A percentile compares a stretch with the other conserved stretches of the same genome.
Conservation (phyloP, 208 protist species). For the Leishmania martiniquensis region DNA sequence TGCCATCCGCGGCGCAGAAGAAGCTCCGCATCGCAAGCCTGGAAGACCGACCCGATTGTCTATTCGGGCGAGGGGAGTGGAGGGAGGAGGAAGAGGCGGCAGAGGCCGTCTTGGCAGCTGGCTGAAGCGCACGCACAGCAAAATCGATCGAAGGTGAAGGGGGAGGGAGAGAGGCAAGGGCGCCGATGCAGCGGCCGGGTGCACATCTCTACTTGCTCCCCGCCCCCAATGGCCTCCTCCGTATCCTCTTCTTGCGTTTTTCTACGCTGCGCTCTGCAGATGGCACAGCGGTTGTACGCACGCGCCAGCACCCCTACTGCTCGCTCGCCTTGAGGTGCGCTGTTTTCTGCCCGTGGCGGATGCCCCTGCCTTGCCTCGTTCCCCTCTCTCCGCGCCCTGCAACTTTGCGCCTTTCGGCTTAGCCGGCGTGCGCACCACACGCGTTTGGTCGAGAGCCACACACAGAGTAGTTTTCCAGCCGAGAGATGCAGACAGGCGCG, state of each 20-base stretch:
- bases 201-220: not conserved
- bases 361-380: not conserved
- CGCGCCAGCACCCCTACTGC: too few species aligned
- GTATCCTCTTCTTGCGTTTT: not conserved
- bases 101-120: constrained; percentile 2
- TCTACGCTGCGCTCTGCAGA: not conserved
- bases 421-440: not conserved
- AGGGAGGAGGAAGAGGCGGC: constrained; percentile 7
- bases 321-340: too few species aligned
- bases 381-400: not conserved
- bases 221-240: not conserved
- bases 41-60: constrained; percentile 43
- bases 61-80: not conserved
- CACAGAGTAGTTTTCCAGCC: not conserved
- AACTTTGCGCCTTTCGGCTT: not conserved
- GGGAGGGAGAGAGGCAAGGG: too few species aligned
- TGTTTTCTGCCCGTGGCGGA: not conserved
- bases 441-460: not conserved
- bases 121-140: not conserved
- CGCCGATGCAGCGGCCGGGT: not conserved
- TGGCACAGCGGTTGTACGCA: not conserved
- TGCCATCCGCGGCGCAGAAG: constrained; percentile 13
- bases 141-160: not conserved
- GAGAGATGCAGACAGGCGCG: not conserved
- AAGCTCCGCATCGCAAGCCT: constrained; percentile 30